Base-by-base conservation (phyloP, 148 eudicot genomes). In the Cornus suecica region DNA sequence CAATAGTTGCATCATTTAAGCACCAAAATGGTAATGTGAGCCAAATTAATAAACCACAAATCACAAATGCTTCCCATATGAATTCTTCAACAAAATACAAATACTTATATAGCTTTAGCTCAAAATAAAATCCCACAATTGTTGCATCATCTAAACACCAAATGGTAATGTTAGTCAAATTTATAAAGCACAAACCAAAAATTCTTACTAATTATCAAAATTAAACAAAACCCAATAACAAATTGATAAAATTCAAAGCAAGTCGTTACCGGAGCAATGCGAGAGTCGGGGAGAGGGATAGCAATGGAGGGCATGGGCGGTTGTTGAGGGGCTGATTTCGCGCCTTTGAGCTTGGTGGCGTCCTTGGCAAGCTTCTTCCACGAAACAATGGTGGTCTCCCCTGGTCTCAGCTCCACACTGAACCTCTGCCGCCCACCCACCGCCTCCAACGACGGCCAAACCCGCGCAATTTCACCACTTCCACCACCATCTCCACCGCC, bases 341-440 rank as follows among this genome's bases (percentile, higher is more conserved):
- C 51, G 7, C 76, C 67, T 18, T 67, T 76, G 2, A 88, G 83
- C 71, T 77, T 90, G 48, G 80, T 73, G 45, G 85, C 88, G 73
- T 95, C 97, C 82, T 87, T 95, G 77, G 83, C 75, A 65, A 93
- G 92, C 92, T 91, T 92, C 86, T 93, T 95, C 97, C 98, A 95
- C 11, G 98, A 95, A 16, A 95, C 99, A 73, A 93, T 95, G 0
- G 99, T 95, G 15, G 99, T 95, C 71, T 95, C 98, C 25, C 90
- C 94, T 0, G 94, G 94, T 66, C 88, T 75, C 42, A 95, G 74
- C 85, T 89, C 99, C 74, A 95, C 93, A 42, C 88, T 84, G 77
- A 95, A 95, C 86, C 94, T 85, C 68, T 77, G 83, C 58, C 97
- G 80, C n/a, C 82, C 96, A 4, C 91, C 94, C 25, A 78, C 62